Evolutionary conservation across 345 rosid genomes (phyloP).

Genomic region (Pugionium dolabratum): DNA sequence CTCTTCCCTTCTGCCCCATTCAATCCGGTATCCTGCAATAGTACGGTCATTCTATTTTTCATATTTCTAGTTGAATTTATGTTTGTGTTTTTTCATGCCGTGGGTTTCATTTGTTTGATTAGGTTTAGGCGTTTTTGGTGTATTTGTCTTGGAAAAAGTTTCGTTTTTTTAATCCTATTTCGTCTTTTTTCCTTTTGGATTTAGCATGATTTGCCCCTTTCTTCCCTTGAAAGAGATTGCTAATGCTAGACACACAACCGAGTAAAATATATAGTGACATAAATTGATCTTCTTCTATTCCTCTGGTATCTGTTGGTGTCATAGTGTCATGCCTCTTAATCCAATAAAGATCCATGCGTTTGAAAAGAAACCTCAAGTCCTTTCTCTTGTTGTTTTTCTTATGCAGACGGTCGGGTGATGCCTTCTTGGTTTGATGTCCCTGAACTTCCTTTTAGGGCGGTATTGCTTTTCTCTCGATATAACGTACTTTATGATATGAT

Average conservation of each 20-base stretch:
- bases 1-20: conserved; percentile 84
- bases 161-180: too few relatives aligned
- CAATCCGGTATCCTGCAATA: conserved; percentile 69
- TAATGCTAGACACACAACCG: too few relatives aligned
- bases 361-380: not conserved
- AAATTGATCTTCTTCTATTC: too few relatives aligned
- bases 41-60: conserved; percentile 6
- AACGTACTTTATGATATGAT: not conserved
- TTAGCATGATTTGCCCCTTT: too few relatives aligned
- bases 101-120: not conserved
- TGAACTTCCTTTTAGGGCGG: conserved; percentile 83
- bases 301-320: not conserved
- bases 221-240: too few relatives aligned
- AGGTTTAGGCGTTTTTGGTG: too few relatives aligned
- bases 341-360: not conserved
- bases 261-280: too few relatives aligned
- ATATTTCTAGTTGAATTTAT: too few relatives aligned
- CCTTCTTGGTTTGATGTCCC: conserved; percentile 94
- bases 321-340: not conserved
- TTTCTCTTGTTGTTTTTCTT: not conserved
- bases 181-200: too few relatives aligned
- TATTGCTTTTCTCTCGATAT: conserved; percentile 38
- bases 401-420: conserved; percentile 80
- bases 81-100: not conserved
- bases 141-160: too few relatives aligned